phyloP scores from a whole-genome alignment of 202 grass and related monocot species.

The Eragrostis tef region DNA sequence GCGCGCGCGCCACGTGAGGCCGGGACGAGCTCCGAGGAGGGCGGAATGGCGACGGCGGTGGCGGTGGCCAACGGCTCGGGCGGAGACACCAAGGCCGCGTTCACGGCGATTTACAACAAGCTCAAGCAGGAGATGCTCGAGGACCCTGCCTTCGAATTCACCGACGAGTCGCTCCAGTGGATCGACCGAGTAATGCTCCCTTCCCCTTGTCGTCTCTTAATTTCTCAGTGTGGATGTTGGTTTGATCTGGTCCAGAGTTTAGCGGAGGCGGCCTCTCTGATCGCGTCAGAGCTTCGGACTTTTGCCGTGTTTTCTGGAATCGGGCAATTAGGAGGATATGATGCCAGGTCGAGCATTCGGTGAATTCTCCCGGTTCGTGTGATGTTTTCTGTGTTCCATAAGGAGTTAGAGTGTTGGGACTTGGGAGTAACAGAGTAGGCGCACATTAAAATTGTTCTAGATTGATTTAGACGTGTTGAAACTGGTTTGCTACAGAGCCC shows the following conservation, averaged over 20 bases:
- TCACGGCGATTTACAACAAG: constrained; percentile 64
- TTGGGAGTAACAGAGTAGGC: neutral
- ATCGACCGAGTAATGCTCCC: constrained; percentile 70
- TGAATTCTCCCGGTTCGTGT: constrained; percentile 10
- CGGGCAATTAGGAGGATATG: constrained; percentile 12
- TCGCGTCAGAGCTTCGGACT: constrained; percentile 11
- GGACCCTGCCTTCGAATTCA: constrained; percentile 94
- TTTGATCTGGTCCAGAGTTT: constrained; percentile 28
- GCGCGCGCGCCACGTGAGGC: neutral
- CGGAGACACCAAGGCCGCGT: constrained; percentile 63
- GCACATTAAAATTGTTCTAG: neutral
- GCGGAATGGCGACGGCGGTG: constrained; percentile 54
- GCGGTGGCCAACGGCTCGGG: constrained; percentile 52
- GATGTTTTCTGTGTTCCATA: neutral
- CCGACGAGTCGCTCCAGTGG: constrained; percentile 88
- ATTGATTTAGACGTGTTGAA: neutral
- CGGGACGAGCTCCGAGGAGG: constrained; percentile 13
- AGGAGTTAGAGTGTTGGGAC: constrained; percentile 8
- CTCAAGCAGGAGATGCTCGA: constrained; percentile 89
- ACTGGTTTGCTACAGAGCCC: neutral
- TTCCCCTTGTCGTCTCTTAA: neutral
- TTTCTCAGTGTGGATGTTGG: constrained; percentile 5
- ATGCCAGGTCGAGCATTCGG: neutral
- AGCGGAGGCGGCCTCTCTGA: constrained; percentile 2
- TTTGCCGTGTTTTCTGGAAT: constrained; percentile 6